Evolutionary conservation across 768 basidiomycete genomes (phyloP), one percentile per base, ranked within the genome.

Genomic region (Collybia sordida): DNA sequence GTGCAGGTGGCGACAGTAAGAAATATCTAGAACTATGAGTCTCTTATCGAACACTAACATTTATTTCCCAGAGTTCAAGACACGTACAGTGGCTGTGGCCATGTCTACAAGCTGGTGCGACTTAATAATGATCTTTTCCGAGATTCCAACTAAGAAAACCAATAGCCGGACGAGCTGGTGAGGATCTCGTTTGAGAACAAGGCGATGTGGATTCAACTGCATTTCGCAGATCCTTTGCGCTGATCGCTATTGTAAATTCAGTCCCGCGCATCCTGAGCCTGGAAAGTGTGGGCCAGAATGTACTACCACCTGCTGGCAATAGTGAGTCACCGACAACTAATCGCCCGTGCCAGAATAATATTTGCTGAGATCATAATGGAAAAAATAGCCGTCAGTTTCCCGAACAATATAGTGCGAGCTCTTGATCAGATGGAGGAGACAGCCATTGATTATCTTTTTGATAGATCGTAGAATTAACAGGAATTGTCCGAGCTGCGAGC

Each of bases 1-100:
- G 88, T 90, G 88, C 64, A 77, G 72, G 65, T 83, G 76, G 77
- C 79, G 86, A 73, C 84, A 86, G 88, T 89, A 54, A 60, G 77
- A 60, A 17, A 14, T 39, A 25, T 40, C n/a, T 40, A 39, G 23
- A 23, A 47, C 45, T 25, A 43, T 47, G 34, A 50, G 28, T 46
- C 39, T 28, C 21, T 41, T 19, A 47, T 55, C 37, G 27, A 51
- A 55, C 45, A 51, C 61, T 48, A 45, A 54, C 56, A 53, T 46
- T 59, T 56, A 54, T 51, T 36, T 51, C 44, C 35, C 60, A 90
- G 88, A 65, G 83, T 90, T 51, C 80, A 79, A 59, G 77, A 85
- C 57, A 75, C 71, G 31, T 90, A 82, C 64, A 78, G 69, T 42
- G 61, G 59, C 31, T 90, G 87, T 54, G 68, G 64, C 14, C 87